These are phyloP conservation scores for Microthyrium microscopicum DNA, from an alignment of 2,329 filamentous ascomycete species.

Conservation along the genomic window DNA sequence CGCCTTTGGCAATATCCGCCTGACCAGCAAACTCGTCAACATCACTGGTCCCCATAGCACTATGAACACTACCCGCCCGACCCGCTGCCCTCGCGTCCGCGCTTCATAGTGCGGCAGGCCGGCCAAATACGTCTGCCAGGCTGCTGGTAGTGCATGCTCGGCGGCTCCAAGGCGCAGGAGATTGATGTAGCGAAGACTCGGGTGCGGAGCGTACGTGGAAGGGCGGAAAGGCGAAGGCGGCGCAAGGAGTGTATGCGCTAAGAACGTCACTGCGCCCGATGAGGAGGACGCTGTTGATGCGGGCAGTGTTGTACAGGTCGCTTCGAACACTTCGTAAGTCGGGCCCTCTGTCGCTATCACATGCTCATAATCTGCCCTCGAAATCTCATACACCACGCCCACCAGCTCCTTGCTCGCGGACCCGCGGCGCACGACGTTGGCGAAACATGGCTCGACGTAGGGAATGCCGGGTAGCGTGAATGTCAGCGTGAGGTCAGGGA, in stretches of 20 bases:
- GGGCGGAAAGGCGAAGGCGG: slow-evolving; percentile 38
- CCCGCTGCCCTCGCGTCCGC: slow-evolving; percentile 47
- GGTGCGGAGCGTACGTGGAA: slow-evolving; percentile 57
- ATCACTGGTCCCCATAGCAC: slow-evolving; percentile 42
- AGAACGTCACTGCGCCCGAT: slow-evolving; percentile 41
- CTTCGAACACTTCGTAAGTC: slow-evolving; percentile 68
- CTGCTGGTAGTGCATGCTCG: slow-evolving; percentile 63
- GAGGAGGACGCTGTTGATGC: slow-evolving; percentile 29
- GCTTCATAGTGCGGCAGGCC: slow-evolving; percentile 52
- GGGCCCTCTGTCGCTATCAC: slow-evolving; percentile 82
- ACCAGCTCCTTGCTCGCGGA: slow-evolving; percentile 53
- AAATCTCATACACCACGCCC: slow-evolving; percentile 93
- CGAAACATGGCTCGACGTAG: slow-evolving; percentile 83
- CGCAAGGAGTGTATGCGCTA: slow-evolving; percentile 71
- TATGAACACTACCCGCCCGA: slow-evolving; percentile 50
- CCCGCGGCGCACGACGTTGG: slow-evolving; percentile 50
- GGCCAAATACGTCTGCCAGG: slow-evolving; percentile 60
- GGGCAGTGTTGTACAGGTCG: slow-evolving; percentile 63
- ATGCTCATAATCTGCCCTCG: slow-evolving; percentile 58
- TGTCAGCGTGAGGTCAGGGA: slow-evolving; percentile 59
- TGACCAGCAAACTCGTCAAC: slow-evolving; percentile 28
- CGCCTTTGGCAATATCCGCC: slow-evolving; percentile 42
- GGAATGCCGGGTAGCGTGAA: slow-evolving; percentile 79
- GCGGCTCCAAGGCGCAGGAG: slow-evolving; percentile 62
- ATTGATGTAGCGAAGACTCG: slow-evolving; percentile 68